Percentiles rank a stretch among this genome's conserved stretches.
These are phyloP conservation scores for Dentipellis sp. DNA, from an alignment of 768 basidiomycete genomes.

Conservation along the genomic window DNA sequence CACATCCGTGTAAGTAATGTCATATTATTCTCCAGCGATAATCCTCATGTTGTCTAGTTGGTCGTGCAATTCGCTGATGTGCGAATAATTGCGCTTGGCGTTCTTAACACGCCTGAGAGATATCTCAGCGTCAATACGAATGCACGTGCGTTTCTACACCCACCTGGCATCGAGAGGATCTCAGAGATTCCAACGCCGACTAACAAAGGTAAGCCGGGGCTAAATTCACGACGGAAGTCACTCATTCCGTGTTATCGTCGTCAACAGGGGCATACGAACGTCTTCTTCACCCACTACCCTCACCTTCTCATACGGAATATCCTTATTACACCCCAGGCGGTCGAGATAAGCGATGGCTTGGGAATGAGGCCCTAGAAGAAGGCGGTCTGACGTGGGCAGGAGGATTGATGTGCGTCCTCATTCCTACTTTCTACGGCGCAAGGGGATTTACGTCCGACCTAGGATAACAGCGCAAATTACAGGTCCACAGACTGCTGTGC, in stretches of 20 bases:
- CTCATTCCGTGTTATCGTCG: background rate
- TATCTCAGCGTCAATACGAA: constrained; percentile 53
- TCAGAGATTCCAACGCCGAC: background rate
- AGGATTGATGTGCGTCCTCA: constrained; percentile 44
- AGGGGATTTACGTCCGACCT: background rate
- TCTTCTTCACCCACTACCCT: constrained; percentile 50
- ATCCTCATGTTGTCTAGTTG: constrained; percentile 31
- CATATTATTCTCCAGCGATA: background rate
- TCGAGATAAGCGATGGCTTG: constrained; percentile 55
- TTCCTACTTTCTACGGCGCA: background rate
- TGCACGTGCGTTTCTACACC: constrained; percentile 60
- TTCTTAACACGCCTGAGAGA: constrained; percentile 47
- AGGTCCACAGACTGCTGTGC: constrained; percentile 32
- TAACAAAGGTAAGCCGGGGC: no score
- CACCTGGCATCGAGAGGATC: constrained; percentile 46
- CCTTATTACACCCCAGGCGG: constrained; percentile 69
- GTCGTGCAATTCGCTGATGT: constrained; percentile 65
- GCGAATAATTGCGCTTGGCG: constrained; percentile 64
- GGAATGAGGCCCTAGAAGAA: constrained; percentile 40
- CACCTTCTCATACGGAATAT: constrained; percentile 47
- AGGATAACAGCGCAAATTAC: constrained; percentile 60
- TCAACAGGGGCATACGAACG: constrained; percentile 21
- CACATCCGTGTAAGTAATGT: constrained; percentile 45
- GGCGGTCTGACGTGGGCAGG: constrained; percentile 69
- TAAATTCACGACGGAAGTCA: no score